Evolutionary conservation across 2,329 filamentous ascomycete genomes (phyloP), one percentile per base, ranked within the genome.

Genomic region (Cladosporium halotolerans): DNA sequence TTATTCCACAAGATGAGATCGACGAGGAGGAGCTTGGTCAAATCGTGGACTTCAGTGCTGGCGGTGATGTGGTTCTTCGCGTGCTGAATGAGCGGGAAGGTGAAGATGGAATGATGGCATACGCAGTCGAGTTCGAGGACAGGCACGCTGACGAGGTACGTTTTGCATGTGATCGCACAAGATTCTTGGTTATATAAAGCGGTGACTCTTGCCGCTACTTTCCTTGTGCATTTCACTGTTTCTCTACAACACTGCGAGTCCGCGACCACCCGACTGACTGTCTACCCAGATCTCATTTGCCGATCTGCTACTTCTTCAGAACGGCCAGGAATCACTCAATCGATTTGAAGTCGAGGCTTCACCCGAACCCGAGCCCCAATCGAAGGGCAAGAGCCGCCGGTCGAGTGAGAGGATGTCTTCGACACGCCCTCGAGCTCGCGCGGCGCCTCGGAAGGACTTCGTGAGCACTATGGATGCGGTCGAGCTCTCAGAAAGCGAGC

Each of bases 281-380:
- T 10, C 32, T 2, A 8, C 1, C 2, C 48, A 81, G 78, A 65
- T 79, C 9, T 60, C 70, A 11, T 72, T 76, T 32, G 67, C 75
- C 33, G 64, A 73, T 32, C 66, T 81, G 3, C 58, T 77, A 10
- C 57, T 65, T 2, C 67, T 76, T 28, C 64, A 71, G 9, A 76
- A 78, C 63, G 78, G 79, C 14, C 61, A 67, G 44, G 67, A 69
- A 55, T 75, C 76, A 14, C 65, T 80, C 18, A 63, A 73, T 34
- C 58, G 66, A 13, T 77, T 73, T 60, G 66, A 56, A 54, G 58
- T 72, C 60, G 66, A 55, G 51, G 57, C 58, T 43, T 45, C 60
- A 13, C 45, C 57, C 32, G n/a, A 40, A n/a, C 43, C 49, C 9
- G 45, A 46, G 18, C 46, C 54, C 3, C 33, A 38, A 28, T 14